A percentile compares a stretch with the other conserved stretches of the same genome.
These are phyloP conservation scores for Didymella segeticola DNA, from an alignment of 2,329 filamentous ascomycete genomes.

Conservation along the genomic window DNA sequence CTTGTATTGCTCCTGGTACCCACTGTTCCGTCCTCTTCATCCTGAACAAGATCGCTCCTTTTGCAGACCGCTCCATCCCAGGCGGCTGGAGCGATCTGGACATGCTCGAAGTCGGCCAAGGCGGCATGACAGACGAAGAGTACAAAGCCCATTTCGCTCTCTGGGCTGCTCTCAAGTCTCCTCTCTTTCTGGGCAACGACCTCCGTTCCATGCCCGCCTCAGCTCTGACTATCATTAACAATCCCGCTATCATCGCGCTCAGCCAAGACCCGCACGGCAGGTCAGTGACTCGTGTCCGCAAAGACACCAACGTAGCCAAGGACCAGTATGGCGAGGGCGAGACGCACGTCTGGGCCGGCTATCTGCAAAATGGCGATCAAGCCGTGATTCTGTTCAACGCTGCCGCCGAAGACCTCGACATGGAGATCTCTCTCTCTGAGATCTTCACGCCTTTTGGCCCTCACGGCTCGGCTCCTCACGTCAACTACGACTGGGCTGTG, in stretches of 20 bases:
- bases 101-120: conserved; percentile 41
- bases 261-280: conserved; percentile 35
- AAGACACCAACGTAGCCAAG: conserved; percentile 27
- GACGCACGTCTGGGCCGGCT: conserved; percentile 34
- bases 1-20: conserved; percentile 35
- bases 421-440: conserved; percentile 31
- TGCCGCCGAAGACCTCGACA: conserved; percentile 26
- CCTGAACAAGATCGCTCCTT: conserved; percentile 38
- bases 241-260: conserved; percentile 39
- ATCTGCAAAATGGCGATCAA: conserved; percentile 31
- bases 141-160: conserved; percentile 50
- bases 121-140: conserved; percentile 41
- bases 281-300: conserved; percentile 29
- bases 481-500: conserved; percentile 32
- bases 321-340: conserved; percentile 34
- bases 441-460: conserved; percentile 35
- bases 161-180: conserved; percentile 52
- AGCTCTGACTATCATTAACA: conserved; percentile 51
- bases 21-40: conserved; percentile 40
- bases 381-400: conserved; percentile 32
- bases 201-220: conserved; percentile 48
- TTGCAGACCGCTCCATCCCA: conserved; percentile 35
- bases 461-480: conserved; percentile 32
- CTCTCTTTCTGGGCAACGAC: conserved; percentile 54
- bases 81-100: conserved; percentile 42